Conservation (phyloP, 2,329 filamentous ascomycete genomes). For the Stachybotrys elegans region DNA sequence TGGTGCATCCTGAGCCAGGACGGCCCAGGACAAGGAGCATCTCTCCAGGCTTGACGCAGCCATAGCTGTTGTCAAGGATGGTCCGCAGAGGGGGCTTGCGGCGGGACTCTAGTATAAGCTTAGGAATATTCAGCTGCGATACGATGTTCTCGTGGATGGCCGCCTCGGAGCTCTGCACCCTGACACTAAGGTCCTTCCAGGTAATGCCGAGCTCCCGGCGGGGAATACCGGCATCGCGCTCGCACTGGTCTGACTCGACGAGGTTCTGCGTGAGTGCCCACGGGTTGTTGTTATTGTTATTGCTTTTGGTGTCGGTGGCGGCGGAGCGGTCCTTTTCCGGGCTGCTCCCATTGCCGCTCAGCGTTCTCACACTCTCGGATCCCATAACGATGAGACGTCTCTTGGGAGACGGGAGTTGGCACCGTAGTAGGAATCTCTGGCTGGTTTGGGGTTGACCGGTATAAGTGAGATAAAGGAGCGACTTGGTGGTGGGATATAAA, state of each 20-base stretch:
- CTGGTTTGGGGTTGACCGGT: too few species aligned
- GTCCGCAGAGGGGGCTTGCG: conserved; percentile 56
- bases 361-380: too few species aligned
- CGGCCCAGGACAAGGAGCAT: conserved; percentile 67
- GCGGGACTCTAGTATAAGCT: conserved; percentile 46
- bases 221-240: conserved; percentile 40
- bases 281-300: too few species aligned
- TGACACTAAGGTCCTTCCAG: conserved; percentile 60
- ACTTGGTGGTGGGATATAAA: too few species aligned
- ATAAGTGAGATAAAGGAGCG: too few species aligned
- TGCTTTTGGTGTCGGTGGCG: too few species aligned
- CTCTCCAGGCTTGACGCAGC: conserved; percentile 67
- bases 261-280: conserved; percentile 47
- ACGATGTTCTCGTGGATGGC: conserved; percentile 61
- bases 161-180: conserved; percentile 55
- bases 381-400: too few species aligned
- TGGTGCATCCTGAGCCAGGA: conserved; percentile 66
- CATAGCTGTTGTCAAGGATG: conserved; percentile 60
- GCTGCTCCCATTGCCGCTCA: too few species aligned
- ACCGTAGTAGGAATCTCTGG: too few species aligned
- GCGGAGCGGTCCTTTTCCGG: too few species aligned
- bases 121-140: conserved; percentile 52
- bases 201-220: conserved; percentile 55
- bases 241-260: conserved; percentile 34
- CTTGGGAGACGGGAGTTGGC: too few species aligned